Percentiles rank a stretch among this genome's conserved stretches.
These are phyloP conservation scores for Calvatia gigantea DNA, from an alignment of 768 basidiomycete species.

Conservation along the genomic window DNA sequence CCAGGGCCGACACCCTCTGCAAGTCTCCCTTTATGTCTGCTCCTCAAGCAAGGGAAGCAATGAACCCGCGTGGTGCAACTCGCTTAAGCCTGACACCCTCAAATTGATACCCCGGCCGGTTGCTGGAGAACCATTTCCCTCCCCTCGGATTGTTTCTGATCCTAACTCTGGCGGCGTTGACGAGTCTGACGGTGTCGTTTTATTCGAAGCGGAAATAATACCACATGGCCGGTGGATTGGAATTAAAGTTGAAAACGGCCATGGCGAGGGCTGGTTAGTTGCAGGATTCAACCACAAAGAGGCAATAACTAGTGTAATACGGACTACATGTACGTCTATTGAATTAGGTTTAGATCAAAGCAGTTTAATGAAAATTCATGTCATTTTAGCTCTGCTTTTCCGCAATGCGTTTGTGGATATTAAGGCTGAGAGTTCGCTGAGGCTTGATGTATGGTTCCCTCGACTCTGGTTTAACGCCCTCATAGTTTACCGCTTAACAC, in stretches of 20 bases:
- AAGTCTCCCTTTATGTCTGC: slow-evolving; percentile 48
- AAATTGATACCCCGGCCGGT: slow-evolving; percentile 64
- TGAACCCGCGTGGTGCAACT: slow-evolving; percentile 30
- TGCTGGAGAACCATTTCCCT: slow-evolving; percentile 53
- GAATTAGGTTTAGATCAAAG: neutral
- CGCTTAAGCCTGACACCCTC: slow-evolving; percentile 42
- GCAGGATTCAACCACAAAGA: slow-evolving; percentile 45
- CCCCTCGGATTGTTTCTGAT: slow-evolving; percentile 64
- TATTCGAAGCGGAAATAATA: slow-evolving; percentile 46
- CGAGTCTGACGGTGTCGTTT: slow-evolving; percentile 70
- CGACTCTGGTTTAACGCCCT: slow-evolving; percentile 56
- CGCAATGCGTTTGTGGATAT: slow-evolving; percentile 30
- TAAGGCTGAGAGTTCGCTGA: slow-evolving; percentile 30
- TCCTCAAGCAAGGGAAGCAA: slow-evolving; percentile 13
- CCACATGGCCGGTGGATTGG: slow-evolving; percentile 41
- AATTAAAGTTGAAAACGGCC: slow-evolving; percentile 45
- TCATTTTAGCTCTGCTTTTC: slow-evolving; percentile 36
- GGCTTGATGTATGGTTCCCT: slow-evolving; percentile 47
- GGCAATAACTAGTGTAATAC: slow-evolving; percentile 27
- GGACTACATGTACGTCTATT: slow-evolving; percentile 42
- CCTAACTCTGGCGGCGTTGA: slow-evolving; percentile 6
- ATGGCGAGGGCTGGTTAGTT: slow-evolving; percentile 59
- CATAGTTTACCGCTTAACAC: slow-evolving; percentile 57
- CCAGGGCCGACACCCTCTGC: slow-evolving; percentile 40
- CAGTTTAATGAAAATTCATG: slow-evolving; percentile 12